These are phyloP conservation scores for Spongiforma sp. DNA, from an alignment of 1,284 basidiomycete genomes.

Conservation along the genomic window DNA sequence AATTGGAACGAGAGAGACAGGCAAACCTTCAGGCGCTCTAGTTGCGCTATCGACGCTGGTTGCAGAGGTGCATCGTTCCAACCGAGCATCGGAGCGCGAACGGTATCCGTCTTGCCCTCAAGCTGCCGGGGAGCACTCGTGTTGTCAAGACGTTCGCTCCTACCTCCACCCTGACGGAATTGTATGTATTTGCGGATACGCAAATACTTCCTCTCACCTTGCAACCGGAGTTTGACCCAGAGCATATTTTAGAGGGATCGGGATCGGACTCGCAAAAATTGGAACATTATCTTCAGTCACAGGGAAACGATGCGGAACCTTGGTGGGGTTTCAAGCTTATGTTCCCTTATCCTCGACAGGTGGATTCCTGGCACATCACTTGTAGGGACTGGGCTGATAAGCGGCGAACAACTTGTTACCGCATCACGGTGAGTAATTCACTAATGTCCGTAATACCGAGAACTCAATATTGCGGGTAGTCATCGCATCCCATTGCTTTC, in stretches of 20 bases:
- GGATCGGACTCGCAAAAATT: conserved; percentile 45
- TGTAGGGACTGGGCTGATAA: conserved; percentile 58
- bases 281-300: conserved; percentile 44
- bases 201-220: conserved; percentile 48
- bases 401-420: conserved; percentile 72
- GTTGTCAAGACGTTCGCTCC: conserved; percentile 61
- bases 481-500: conserved; percentile 56
- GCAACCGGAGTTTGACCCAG: conserved; percentile 48
- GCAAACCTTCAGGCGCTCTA: conserved; percentile 36
- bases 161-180: conserved; percentile 57
- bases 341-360: conserved; percentile 69
- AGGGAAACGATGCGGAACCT: conserved; percentile 39
- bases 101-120: conserved; percentile 64
- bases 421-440: conserved; percentile 61
- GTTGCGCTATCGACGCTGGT: conserved; percentile 59
- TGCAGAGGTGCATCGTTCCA: conserved; percentile 44
- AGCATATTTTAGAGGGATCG: conserved; percentile 41
- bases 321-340: conserved; percentile 80
- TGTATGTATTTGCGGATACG: conserved; percentile 76
- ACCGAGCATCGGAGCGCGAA: conserved; percentile 40
- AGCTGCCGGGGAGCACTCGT: conserved; percentile 69
- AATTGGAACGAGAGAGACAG: conserved; percentile 37
- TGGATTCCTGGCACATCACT: conserved; percentile 53
- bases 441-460: background rate
- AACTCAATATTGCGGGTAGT: conserved; percentile 20